A percentile compares a stretch with the other conserved stretches of the same genome.
phyloP scores from a whole-genome alignment of 331 rosid species.

The Acacia pycnantha region DNA sequence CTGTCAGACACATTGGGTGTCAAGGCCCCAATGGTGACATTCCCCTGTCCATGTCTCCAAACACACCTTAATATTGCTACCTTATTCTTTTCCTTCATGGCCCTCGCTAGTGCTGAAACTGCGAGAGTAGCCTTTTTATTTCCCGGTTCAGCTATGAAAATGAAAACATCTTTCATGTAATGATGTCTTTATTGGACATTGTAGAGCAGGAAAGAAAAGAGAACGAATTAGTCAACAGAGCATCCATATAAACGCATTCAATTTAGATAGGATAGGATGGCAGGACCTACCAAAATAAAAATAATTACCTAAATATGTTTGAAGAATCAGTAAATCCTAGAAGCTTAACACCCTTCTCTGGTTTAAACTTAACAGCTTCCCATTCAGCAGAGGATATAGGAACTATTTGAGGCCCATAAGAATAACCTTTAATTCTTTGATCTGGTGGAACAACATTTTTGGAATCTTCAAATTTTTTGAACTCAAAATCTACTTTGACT shows the following conservation, averaged over 20 bases:
- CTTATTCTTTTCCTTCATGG: conserved; percentile 84
- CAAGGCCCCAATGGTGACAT: conserved; percentile 71
- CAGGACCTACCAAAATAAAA: conserved; percentile 16
- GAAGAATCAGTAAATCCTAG: conserved; percentile 82
- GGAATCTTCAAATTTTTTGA: conserved; percentile 60
- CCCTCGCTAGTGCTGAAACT: conserved; percentile 85
- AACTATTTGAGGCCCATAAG: conserved; percentile 92
- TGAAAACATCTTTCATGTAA: conserved; percentile 83
- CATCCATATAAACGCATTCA: conserved; percentile 16
- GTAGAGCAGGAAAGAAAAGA: conserved; percentile 24
- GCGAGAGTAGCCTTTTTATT: conserved; percentile 62
- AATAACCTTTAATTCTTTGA: conserved; percentile 87
- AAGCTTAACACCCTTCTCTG: conserved; percentile 89
- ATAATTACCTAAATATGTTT: conserved; percentile 61
- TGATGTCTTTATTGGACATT: conserved; percentile 52
- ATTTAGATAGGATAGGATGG: conserved; percentile 15
- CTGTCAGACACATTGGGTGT: conserved; percentile 71
- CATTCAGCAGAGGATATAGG: conserved; percentile 82
- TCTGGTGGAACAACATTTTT: conserved; percentile 74
- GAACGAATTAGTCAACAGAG: conserved; percentile 16
- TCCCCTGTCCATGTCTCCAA: conserved; percentile 84
- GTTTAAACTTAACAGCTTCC: conserved; percentile 89
- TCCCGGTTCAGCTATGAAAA: conserved; percentile 76
- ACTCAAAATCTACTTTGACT: conserved; percentile 86
- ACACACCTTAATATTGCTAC: conserved; percentile 87